Conservation (phyloP, 1,284 basidiomycete genomes). For the Cryptococcus sp. region DNA sequence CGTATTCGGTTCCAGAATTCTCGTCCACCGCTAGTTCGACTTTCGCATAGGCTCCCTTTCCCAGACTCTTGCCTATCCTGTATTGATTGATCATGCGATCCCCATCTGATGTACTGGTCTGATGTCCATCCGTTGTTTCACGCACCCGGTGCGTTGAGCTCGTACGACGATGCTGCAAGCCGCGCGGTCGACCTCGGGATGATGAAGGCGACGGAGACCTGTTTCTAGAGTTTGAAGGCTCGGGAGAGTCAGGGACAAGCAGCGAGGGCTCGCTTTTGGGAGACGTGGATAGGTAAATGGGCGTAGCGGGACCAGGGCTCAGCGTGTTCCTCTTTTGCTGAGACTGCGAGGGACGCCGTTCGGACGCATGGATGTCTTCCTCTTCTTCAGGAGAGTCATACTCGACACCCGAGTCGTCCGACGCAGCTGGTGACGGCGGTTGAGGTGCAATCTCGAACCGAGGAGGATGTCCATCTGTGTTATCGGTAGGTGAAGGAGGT, state of each 20-base stretch:
- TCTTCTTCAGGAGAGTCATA: conserved; percentile 33
- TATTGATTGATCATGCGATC: conserved; percentile 53
- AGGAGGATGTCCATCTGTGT: conserved; percentile 10
- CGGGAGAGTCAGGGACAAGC: conserved; percentile 13
- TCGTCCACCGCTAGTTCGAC: conserved; percentile 52
- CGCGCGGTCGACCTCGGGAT: conserved; percentile 24
- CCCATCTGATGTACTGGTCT: conserved; percentile 44
- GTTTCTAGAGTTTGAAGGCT: conserved; percentile 3
- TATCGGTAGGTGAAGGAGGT: conserved; percentile 36
- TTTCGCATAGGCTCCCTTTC: conserved; percentile 52
- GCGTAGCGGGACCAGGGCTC: conserved; percentile 10
- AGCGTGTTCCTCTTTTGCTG: neutral
- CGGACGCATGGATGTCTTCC: conserved; percentile 5
- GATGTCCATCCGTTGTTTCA: conserved; percentile 50
- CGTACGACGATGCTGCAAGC: conserved; percentile 34
- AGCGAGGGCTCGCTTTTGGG: conserved; percentile 9
- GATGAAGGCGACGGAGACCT: conserved; percentile 31
- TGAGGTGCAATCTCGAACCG: conserved; percentile 5
- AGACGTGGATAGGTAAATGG: conserved; percentile 9
- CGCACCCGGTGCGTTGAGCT: conserved; percentile 47
- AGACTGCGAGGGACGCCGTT: neutral
- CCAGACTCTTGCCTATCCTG: conserved; percentile 49
- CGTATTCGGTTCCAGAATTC: conserved; percentile 50
- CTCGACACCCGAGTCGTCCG: conserved; percentile 7
- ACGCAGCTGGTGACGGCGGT: neutral